These are phyloP conservation scores for Musa troglodytarum DNA, from an alignment of 176 grass and related monocot genomes.

Conservation along the genomic window DNA sequence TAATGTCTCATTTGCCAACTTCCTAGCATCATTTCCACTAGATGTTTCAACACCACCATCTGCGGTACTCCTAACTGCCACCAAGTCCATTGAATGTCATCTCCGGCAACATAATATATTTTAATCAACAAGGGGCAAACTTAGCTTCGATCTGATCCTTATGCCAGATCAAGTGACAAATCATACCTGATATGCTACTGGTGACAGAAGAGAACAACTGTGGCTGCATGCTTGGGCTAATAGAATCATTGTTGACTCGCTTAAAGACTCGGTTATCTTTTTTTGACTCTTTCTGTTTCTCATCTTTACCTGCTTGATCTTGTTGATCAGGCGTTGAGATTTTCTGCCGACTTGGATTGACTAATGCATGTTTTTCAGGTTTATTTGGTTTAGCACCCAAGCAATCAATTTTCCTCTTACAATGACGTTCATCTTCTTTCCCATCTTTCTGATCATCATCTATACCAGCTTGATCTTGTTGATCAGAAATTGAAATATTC, in stretches of 20 bases:
- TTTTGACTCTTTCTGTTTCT: background rate
- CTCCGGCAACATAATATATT: background rate
- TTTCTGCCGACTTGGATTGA: constrained; percentile 19
- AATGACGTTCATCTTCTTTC: background rate
- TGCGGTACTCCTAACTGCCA: background rate
- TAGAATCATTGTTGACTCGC: background rate
- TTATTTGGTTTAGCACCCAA: background rate
- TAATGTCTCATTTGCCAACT: constrained; percentile 20
- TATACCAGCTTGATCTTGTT: background rate
- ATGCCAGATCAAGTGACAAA: background rate
- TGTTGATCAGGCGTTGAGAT: constrained; percentile 14
- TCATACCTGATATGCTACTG: background rate
- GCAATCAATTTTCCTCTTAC: constrained; percentile 5
- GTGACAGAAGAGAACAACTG: background rate
- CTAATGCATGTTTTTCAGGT: background rate
- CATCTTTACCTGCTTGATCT: background rate
- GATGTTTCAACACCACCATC: background rate
- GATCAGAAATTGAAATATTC: constrained; percentile 16
- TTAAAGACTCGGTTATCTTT: background rate
- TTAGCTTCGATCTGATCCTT: background rate
- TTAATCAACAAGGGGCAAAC: background rate
- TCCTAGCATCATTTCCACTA: background rate
- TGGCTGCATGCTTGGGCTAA: background rate
- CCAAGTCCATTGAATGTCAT: background rate
- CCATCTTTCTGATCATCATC: background rate